Conservation (phyloP, 257 asterid genomes). For the Paulownia fortunei region DNA sequence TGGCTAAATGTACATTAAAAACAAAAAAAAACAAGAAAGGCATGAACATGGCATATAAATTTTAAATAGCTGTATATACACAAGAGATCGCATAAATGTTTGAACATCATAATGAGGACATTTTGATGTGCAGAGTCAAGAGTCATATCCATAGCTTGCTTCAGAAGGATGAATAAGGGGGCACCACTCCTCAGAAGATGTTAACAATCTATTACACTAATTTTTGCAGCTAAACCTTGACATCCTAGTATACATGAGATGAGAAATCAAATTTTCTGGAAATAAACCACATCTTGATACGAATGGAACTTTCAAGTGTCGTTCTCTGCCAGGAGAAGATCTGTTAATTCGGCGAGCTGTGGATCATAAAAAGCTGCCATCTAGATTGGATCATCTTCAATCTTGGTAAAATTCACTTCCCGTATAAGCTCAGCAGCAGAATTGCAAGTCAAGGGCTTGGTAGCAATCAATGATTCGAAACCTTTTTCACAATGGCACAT, state of each 20-base stretch:
- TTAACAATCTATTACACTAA: conserved; percentile 30
- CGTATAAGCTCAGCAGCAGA: conserved; percentile 1
- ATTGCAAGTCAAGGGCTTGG: neutral
- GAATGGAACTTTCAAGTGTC: neutral
- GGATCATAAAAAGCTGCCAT: conserved; percentile 1
- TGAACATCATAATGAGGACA: conserved; percentile 12
- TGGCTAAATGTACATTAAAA: neutral
- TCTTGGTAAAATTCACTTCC: neutral
- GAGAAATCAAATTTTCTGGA: conserved; percentile 9
- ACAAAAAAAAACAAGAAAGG: neutral
- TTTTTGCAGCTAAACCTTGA: conserved; percentile 30
- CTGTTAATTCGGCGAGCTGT: neutral
- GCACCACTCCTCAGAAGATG: neutral
- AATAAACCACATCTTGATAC: neutral
- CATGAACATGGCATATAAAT: neutral
- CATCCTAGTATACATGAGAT: conserved; percentile 33
- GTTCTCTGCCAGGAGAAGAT: neutral
- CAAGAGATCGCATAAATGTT: conserved; percentile 32
- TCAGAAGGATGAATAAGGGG: conserved; percentile 7
- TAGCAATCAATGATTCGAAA: conserved; percentile 9
- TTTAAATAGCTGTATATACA: conserved; percentile 29
- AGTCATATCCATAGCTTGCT: neutral
- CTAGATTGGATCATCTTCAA: conserved; percentile 19
- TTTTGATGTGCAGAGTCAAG: conserved; percentile 23
- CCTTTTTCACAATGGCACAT: conserved; percentile 11